phyloP scores from a whole-genome alignment of 192 early-diverging fungal genomes.

The Coemansia sp. region DNA sequence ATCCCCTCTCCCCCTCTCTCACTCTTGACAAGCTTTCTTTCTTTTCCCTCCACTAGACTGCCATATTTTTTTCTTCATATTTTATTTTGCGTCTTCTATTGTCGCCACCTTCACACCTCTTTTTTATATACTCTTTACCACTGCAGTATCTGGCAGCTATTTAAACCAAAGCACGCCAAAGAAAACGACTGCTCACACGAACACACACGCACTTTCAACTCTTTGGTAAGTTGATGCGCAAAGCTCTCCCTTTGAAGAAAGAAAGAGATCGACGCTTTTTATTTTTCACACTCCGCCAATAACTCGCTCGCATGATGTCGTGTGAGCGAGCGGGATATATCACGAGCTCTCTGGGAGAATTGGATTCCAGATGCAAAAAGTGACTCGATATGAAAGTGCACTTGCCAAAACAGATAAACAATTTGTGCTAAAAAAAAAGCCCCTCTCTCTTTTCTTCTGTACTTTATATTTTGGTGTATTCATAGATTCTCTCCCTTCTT shows the following conservation, averaged over 20 bases:
- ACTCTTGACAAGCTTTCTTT: conserved; percentile 4
- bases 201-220: conserved; percentile 1
- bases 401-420: background rate
- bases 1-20: conserved; percentile 1
- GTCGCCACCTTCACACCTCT: conserved; percentile 1
- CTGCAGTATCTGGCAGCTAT: background rate
- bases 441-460: background rate
- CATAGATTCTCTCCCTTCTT: background rate
- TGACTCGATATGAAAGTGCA: background rate
- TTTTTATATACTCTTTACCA: background rate
- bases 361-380: background rate
- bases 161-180: background rate
- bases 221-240: conserved; percentile 7
- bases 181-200: conserved; percentile 4
- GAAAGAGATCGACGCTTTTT: background rate
- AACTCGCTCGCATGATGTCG: background rate
- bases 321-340: conserved; percentile 4
- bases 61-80: conserved; percentile 3
- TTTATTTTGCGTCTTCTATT: conserved; percentile 5
- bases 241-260: conserved; percentile 5
- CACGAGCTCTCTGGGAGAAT: background rate
- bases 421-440: background rate
- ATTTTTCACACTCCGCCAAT: background rate
- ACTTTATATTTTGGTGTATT: conserved; percentile 2
- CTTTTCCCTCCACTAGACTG: conserved; percentile 7